Evolutionary conservation across 2,329 filamentous ascomycete genomes (phyloP), one percentile per base, ranked within the genome.

Genomic region (Mollisia scopiformis): DNA sequence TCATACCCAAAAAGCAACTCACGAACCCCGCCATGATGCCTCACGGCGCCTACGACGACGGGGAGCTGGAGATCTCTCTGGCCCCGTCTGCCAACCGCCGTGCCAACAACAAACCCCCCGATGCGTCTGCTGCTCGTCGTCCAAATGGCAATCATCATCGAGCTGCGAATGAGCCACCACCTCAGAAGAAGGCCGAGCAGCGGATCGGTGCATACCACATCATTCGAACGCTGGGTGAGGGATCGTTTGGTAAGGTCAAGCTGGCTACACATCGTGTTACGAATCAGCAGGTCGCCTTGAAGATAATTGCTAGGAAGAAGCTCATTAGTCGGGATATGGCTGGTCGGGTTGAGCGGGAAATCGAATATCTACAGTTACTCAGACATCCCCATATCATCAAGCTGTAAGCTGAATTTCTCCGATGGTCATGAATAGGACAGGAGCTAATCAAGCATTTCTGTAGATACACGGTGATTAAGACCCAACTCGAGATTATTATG

Each of bases 331-430:
- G 94, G 72, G 95, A 99, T 77, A 98, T 99, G 95, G 93, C 96
- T 56, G 95, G 95, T 62, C 87, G 95, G 63, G 96, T 99, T 66
- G 95, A 99, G 81, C 87, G 95, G 69, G 95, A 99, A 81, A 99
- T 99, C 70, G 93, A 97, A 76, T 99, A 99, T 75, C 84, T 99
- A 65, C 95, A 99, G 79, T 81, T 99, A 62, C 83, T 99, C 63
- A 88, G 95, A 62, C 95, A 99, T 76, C 95, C 95, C 41, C 95
- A 99, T 78, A 99, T 99, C 75, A 99, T 99, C 82, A 99, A 99
- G 79, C 84, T 99, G 87, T 97, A 82, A 73, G 84, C 81, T 41
- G 14, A 37, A 37, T 14, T 47, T 41, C 47, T 41, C 28, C 30
- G 50, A 37, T 27, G 50, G 23, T 37, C 11, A 21, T 53, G 53